Percentiles rank a stretch among this genome's conserved stretches.
Evolutionary conservation across 257 asterid species (phyloP).

Genomic region (Solanum chiquidenum): DNA sequence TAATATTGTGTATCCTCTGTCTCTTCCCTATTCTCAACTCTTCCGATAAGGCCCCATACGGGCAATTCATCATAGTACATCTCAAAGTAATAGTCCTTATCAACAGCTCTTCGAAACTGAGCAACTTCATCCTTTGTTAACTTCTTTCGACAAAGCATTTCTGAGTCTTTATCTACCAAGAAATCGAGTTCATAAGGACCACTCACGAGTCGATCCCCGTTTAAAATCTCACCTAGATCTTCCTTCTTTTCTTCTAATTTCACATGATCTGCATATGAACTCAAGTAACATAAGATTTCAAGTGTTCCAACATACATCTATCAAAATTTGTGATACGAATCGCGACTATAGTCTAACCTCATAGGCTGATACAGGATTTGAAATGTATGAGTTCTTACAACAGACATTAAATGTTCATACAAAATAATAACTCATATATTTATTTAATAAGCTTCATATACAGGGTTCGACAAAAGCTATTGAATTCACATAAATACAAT

Average conservation of each 20-base stretch:
- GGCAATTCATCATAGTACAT: conserved; percentile 84
- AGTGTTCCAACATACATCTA: background rate
- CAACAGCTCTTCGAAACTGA: conserved; percentile 49
- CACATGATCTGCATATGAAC: conserved; percentile 35
- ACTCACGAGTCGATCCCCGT: conserved; percentile 62
- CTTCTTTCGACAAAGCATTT: conserved; percentile 38
- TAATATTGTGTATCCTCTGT: conserved; percentile 53
- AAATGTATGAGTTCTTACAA: background rate
- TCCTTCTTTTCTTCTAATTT: conserved; percentile 52
- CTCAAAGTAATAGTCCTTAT: conserved; percentile 66
- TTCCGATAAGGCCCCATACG: conserved; percentile 71
- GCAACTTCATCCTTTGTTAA: conserved; percentile 47
- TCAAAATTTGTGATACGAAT: background rate
- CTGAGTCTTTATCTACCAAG: conserved; percentile 45
- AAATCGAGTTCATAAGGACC: conserved; percentile 71
- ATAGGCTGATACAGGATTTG: background rate
- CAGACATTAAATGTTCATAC: background rate
- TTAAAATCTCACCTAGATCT: conserved; percentile 61
- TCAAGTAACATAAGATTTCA: background rate
- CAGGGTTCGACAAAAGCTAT: background rate
- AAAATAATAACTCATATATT: background rate
- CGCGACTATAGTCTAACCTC: background rate
- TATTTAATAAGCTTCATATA: background rate
- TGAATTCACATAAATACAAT: background rate
- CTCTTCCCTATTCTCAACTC: conserved; percentile 51